Percentiles rank a stretch among this genome's conserved stretches.
Conservation (phyloP, 345 rosid species). For the Microthlaspi erraticum region DNA sequence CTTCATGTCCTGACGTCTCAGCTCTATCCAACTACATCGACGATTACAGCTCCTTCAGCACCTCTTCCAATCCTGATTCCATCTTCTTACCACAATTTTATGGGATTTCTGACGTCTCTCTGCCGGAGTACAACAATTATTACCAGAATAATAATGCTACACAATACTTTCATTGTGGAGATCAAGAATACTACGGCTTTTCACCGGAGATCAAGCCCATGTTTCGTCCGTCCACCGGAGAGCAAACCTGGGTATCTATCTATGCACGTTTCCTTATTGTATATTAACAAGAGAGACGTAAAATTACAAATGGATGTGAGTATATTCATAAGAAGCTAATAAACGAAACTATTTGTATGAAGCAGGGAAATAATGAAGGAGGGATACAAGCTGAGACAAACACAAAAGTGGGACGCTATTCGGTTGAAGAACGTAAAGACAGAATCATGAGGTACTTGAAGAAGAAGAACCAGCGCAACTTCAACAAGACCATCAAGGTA, state of each 20-base stretch:
- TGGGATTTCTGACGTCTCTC: conserved; percentile 49
- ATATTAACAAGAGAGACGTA: not conserved
- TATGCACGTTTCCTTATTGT: not conserved
- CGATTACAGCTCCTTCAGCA: conserved; percentile 31
- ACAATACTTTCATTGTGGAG: conserved; percentile 44
- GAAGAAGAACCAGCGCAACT: conserved; percentile 93
- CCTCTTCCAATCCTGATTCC: conserved; percentile 32
- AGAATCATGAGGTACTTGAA: conserved; percentile 81
- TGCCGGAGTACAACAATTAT: conserved; percentile 46
- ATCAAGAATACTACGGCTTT: conserved; percentile 58
- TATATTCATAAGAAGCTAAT: conserved; percentile 2
- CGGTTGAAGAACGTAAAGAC: conserved; percentile 87
- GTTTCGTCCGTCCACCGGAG: conserved; percentile 44
- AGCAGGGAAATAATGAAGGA: conserved; percentile 55
- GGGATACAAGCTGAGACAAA: conserved; percentile 50
- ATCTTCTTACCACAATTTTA: conserved; percentile 28
- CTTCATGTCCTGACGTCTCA: conserved; percentile 37
- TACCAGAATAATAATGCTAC: conserved; percentile 43
- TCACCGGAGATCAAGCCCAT: conserved; percentile 55
- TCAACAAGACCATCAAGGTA: conserved; percentile 93
- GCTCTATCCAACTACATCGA: conserved; percentile 35
- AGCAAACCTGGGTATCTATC: conserved; percentile 52
- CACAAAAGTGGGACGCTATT: conserved; percentile 68
- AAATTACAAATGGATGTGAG: not conserved
- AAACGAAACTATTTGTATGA: not conserved